These are phyloP conservation scores for Cyberlindnera subsufficiens DNA, from an alignment of 805 yeast genomes.

Conservation along the genomic window DNA sequence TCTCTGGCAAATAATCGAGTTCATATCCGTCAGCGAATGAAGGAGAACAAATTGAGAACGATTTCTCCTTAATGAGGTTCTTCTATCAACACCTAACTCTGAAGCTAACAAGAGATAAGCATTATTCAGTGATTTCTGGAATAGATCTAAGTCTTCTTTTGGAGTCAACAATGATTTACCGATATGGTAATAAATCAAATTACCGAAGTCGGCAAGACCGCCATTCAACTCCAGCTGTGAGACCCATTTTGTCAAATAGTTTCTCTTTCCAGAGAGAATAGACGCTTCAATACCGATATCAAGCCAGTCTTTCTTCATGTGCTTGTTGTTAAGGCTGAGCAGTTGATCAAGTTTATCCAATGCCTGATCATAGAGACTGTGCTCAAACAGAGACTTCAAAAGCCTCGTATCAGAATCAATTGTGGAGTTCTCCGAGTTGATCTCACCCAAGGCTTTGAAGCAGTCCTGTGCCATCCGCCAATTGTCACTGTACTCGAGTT, in stretches of 20 bases:
- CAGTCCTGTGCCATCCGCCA: slow-evolving; percentile 89
- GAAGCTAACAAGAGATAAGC: slow-evolving; percentile 59
- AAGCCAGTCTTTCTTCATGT: slow-evolving; percentile 42
- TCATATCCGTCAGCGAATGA: slow-evolving; percentile 60
- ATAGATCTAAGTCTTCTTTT: slow-evolving; percentile 26
- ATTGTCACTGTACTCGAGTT: slow-evolving; percentile 77
- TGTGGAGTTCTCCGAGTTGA: slow-evolving; percentile 24
- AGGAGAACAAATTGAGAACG: slow-evolving; percentile 44
- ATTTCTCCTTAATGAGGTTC: slow-evolving; percentile 46
- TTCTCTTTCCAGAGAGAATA: slow-evolving; percentile 52
- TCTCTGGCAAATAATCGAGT: slow-evolving; percentile 12
- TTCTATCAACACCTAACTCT: slow-evolving; percentile 42
- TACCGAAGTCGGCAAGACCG: slow-evolving; percentile 43
- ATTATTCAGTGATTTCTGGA: slow-evolving; percentile 36
- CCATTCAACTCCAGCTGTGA: slow-evolving; percentile 38
- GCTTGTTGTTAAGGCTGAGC: neutral
- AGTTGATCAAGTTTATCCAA: slow-evolving; percentile 18
- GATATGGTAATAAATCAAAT: slow-evolving; percentile 53
- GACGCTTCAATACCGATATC: slow-evolving; percentile 73
- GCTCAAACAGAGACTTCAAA: slow-evolving; percentile 66
- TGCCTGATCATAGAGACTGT: slow-evolving; percentile 63
- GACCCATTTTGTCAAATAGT: slow-evolving; percentile 54
- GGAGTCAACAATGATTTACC: slow-evolving; percentile 55
- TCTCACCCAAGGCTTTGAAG: slow-evolving; percentile 56
- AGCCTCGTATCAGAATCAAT: slow-evolving; percentile 41